phyloP scores from a whole-genome alignment of 1,139 yeast species.

The Zygosaccharomyces pseudobailii region DNA sequence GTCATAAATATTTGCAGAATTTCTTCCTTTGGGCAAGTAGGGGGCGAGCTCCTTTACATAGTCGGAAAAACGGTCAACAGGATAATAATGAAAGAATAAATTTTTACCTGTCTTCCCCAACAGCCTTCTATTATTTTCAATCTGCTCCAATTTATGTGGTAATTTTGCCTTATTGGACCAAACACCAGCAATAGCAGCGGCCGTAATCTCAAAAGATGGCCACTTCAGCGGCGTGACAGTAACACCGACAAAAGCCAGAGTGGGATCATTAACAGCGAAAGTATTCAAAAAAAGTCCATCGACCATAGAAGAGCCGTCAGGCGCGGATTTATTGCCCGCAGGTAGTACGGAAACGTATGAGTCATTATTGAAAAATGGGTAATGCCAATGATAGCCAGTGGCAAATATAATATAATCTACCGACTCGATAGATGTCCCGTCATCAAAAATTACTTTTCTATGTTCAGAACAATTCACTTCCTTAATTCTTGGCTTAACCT shows the following conservation, averaged over 20 bases:
- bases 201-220: slow-evolving; percentile 24
- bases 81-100: slow-evolving; percentile 34
- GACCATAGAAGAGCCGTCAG: slow-evolving; percentile 25
- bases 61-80: slow-evolving; percentile 23
- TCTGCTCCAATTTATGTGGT: slow-evolving; percentile 26
- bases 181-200: slow-evolving; percentile 27
- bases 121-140: slow-evolving; percentile 19
- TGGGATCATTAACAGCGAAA: slow-evolving; percentile 40
- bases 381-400: slow-evolving; percentile 41
- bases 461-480: slow-evolving; percentile 13
- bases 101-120: slow-evolving; percentile 20
- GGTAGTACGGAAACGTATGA: slow-evolving; percentile 10
- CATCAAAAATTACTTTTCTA: slow-evolving; percentile 33
- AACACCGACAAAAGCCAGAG: slow-evolving; percentile 37
- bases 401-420: slow-evolving; percentile 39
- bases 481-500: slow-evolving; percentile 36
- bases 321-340: slow-evolving; percentile 3
- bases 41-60: slow-evolving; percentile 28
- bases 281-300: slow-evolving; percentile 39
- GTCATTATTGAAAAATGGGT: slow-evolving; percentile 33
- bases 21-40: slow-evolving; percentile 33
- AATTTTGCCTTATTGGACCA: slow-evolving; percentile 25
- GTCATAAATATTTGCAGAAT: slow-evolving; percentile 25
- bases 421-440: slow-evolving; percentile 33
- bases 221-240: slow-evolving; percentile 23